Percentiles rank a stretch among this genome's conserved stretches.
Evolutionary conservation across 2,329 filamentous ascomycete species (phyloP).

Genomic region (Dothidotthia symphoricarpi): DNA sequence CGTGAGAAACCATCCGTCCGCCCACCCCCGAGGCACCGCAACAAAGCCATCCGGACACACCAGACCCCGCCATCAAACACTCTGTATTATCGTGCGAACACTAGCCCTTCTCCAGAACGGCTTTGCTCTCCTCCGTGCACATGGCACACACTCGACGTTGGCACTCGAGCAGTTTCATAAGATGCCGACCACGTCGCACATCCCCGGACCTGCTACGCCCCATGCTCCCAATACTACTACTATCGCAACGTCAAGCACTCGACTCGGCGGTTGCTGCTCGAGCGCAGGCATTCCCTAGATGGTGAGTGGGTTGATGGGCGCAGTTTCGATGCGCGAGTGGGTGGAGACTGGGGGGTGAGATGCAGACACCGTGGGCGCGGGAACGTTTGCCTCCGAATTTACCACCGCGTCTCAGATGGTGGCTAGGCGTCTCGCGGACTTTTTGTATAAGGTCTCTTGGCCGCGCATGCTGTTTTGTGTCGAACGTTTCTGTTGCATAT

Average conservation of each 20-base stretch:
- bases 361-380: slow-evolving; percentile 35
- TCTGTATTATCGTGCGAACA: slow-evolving; percentile 23
- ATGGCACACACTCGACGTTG: slow-evolving; percentile 25
- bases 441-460: slow-evolving; percentile 42
- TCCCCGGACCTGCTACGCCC: slow-evolving; percentile 40
- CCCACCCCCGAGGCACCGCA: slow-evolving; percentile 21
- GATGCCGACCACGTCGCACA: slow-evolving; percentile 36
- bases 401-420: slow-evolving; percentile 39
- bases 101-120: slow-evolving; percentile 24
- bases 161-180: slow-evolving; percentile 38
- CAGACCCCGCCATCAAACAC: slow-evolving; percentile 27
- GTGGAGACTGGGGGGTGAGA: slow-evolving; percentile 28
- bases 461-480: slow-evolving; percentile 40
- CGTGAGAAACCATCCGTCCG: slow-evolving; percentile 22
- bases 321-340: slow-evolving; percentile 36
- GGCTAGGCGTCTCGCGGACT: slow-evolving; percentile 30
- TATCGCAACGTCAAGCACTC: slow-evolving; percentile 21
- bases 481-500: slow-evolving; percentile 37
- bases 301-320: slow-evolving; percentile 31
- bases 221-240: slow-evolving; percentile 32
- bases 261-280: slow-evolving; percentile 30
- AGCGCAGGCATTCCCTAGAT: slow-evolving; percentile 25
- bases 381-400: slow-evolving; percentile 38
- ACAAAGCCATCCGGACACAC: slow-evolving; percentile 26
- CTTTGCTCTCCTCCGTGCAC: slow-evolving; percentile 31